Percentiles rank a stretch among this genome's conserved stretches.
These are phyloP conservation scores for Annulohypoxylon nitens DNA, from an alignment of 495 filamentous ascomycete species.

Conservation along the genomic window DNA sequence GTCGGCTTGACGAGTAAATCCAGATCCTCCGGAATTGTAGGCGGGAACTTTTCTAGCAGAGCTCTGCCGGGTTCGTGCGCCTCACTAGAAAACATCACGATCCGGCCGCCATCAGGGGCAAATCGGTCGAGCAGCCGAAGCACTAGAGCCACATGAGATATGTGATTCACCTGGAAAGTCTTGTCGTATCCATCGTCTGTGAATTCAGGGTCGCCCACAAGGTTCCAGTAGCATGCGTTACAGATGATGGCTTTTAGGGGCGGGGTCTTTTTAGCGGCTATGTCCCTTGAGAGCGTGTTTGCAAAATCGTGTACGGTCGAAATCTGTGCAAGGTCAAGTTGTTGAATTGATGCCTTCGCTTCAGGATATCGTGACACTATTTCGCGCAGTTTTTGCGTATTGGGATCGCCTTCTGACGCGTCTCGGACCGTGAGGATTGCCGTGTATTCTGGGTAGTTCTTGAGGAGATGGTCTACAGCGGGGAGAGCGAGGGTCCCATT, in stretches of 20 bases:
- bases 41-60: slow-evolving; percentile 51
- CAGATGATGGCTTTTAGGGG: slow-evolving; percentile 57
- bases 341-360: slow-evolving; percentile 51
- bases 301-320: slow-evolving; percentile 55
- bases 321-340: slow-evolving; percentile 58
- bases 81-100: slow-evolving; percentile 58
- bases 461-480: slow-evolving; percentile 57
- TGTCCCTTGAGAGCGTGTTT: slow-evolving; percentile 34
- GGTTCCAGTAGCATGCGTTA: slow-evolving; percentile 63
- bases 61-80: slow-evolving; percentile 57
- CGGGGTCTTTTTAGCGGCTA: slow-evolving; percentile 50
- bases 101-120: slow-evolving; percentile 49
- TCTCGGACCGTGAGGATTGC: slow-evolving; percentile 61
- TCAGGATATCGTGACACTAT: slow-evolving; percentile 49
- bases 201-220: slow-evolving; percentile 51
- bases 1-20: slow-evolving; percentile 42
- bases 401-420: slow-evolving; percentile 53
- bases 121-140: slow-evolving; percentile 58
- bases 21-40: slow-evolving; percentile 42
- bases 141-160: slow-evolving; percentile 59
- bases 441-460: slow-evolving; percentile 54
- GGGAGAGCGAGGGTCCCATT: slow-evolving; percentile 62
- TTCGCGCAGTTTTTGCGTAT: slow-evolving; percentile 56
- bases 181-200: slow-evolving; percentile 60
- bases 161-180: slow-evolving; percentile 59